Evolutionary conservation across 805 yeast species (phyloP), one percentile per base, ranked within the genome.

Genomic region (Candida dajiaensis): DNA sequence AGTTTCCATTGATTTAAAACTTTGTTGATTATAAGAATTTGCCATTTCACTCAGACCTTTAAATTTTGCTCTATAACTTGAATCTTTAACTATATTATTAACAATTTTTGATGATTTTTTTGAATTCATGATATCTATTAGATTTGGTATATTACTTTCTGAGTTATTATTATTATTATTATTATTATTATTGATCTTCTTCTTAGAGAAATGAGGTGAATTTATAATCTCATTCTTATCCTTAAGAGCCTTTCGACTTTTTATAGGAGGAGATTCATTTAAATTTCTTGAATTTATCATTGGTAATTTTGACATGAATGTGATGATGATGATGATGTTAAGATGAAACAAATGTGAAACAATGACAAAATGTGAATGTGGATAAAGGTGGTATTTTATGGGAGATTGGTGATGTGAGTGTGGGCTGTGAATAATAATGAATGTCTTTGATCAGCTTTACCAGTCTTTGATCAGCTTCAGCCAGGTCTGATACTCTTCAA

Each of bases 181-280:
- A n/a, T n/a, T n/a, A n/a, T n/a, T n/a, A n/a, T n/a, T n/a, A n/a
- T n/a, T n/a, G n/a, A n/a, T n/a, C n/a, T n/a, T n/a, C n/a, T n/a
- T 40, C 19, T 42, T 44, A 19, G 52, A 28, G 33, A 40, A 50
- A 7, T 43, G 40, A 15, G 61, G 62, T 6, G 60, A 53, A 39
- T 57, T 54, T 25, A 50, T 26, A 15, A 48, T 48, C 22, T 50
- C 52, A 3, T 56, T 53, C 12, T 49, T 44, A 18, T 54, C 58
- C 13, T 38, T 31, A 3, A 58, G 44, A 0, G 55, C 59, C 29
- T 57, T 57, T 39, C 63, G 47, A 38, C 40, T 47, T 48, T 58
- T 58, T 15, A 50, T 36, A 3, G 60, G 63, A 2, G 63, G 63
- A 1, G 58, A 50, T 0, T 42, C 49, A 20, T 51, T 47, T 2